Base-by-base conservation (phyloP, 305 asterid species). In the Coffea humblotiana region DNA sequence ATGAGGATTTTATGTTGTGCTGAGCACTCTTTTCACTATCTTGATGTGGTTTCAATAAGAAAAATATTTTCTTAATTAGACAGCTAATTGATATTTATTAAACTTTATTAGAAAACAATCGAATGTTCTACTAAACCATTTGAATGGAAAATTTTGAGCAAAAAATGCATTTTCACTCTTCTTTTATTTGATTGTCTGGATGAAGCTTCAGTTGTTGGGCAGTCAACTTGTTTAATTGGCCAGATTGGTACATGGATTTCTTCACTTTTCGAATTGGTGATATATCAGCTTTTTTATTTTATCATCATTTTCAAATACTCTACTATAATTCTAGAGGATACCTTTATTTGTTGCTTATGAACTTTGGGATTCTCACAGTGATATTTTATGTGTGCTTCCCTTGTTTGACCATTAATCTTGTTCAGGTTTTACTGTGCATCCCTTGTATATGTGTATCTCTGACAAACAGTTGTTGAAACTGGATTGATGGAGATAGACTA, bases 21-120 rank as follows among this genome's bases (percentile, higher is more conserved):
- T 15, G 15, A 60, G 18, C 58, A 23, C 32, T 65, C 47, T 58
- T 61, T 78, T 69, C 78, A 79, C 79, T 63, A 10, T 43, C 51
- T 72, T 35, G 19, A 32, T 79, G 77, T 56, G 32, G 68, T 52
- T 76, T 79, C 56, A 79, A 78, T 80, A n/a, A 67, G 48, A 25
- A 48, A 35, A 68, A 13, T 37, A 35, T 68, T 68, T 68, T 3
- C 48, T 37, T 12, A 13, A 37, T 68, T 16, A 68, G 12, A 35
- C 40, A 64, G 45, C 37, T 16, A 21, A 35, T 68, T 16, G 25
- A 58, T 58, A 19, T 16, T 35, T 21, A 15, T 1, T 68, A 4
- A 25, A 18, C 27, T 29, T 25, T 27, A 14, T 66, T 66, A 66
- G 4, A 14, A 29, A 3, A 29, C 23, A 66, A 66, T 40, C 0